Evolutionary conservation across 2,329 filamentous ascomycete genomes (phyloP).

Genomic region (Cordyceps farinosa): DNA sequence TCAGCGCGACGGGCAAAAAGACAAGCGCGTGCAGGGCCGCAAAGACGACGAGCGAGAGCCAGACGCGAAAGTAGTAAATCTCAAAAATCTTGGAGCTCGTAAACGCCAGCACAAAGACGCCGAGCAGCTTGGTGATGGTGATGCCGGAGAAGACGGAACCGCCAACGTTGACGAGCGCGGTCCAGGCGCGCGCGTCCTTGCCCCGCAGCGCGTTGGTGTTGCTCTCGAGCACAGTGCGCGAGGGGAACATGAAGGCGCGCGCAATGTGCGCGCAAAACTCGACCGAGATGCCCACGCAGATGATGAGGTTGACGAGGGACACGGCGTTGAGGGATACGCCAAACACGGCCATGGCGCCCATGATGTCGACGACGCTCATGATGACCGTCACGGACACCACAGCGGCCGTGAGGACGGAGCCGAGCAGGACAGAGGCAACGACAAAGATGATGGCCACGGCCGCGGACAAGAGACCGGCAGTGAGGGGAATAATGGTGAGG

Average conservation of each 20-base stretch:
- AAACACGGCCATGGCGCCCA: constrained; percentile 88
- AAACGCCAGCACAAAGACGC: constrained; percentile 88
- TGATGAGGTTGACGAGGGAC: constrained; percentile 91
- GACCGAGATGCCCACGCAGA: constrained; percentile 92
- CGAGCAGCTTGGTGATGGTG: constrained; percentile 90
- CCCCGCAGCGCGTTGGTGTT: constrained; percentile 75
- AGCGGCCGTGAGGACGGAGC: constrained; percentile 74
- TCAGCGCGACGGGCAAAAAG: constrained; percentile 86
- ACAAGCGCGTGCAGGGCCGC: constrained; percentile 85
- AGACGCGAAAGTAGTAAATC: constrained; percentile 98
- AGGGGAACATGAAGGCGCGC: constrained; percentile 92
- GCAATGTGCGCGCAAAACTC: constrained; percentile 98
- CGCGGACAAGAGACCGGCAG: constrained; percentile 73
- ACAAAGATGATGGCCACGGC: constrained; percentile 82
- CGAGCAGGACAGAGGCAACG: constrained; percentile 75
- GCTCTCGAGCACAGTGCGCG: constrained; percentile 70
- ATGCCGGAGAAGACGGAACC: constrained; percentile 95
- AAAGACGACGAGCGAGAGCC: constrained; percentile 86
- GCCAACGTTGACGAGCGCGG: constrained; percentile 89
- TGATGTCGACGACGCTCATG: constrained; percentile 93
- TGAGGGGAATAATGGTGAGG: constrained; percentile 74
- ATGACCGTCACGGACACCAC: constrained; percentile 82
- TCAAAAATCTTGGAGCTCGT: constrained; percentile 98
- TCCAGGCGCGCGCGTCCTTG: constrained; percentile 83
- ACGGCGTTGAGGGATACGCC: constrained; percentile 91